Evolutionary conservation across 768 basidiomycete species (phyloP), one percentile per base, ranked within the genome.

Genomic region (Mycena pura): DNA sequence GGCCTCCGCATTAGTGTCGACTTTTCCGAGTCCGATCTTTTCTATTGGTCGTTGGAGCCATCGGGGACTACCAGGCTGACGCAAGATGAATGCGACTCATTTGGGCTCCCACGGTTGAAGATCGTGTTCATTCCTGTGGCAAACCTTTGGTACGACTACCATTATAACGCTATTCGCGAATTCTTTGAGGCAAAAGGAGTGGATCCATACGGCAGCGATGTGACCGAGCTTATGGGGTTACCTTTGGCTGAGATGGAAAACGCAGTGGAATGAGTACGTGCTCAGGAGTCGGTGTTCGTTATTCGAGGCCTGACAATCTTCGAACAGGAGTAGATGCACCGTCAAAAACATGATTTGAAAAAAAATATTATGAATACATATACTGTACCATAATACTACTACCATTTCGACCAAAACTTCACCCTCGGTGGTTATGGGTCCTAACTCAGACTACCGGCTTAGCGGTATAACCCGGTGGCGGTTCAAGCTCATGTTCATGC

Each of bases 81-180:
- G 1, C 29, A 17, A 6, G 43, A 34, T n/a, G 41, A 55, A 45
- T 55, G 43, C 21, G 53, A 55, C 17, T 24, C 15, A 8, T 15
- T 34, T 14, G 53, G 53, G 4, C 21, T 55, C 14, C 53, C 43
- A 6, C 28, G 58, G 24, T 31, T 27, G 22, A 6, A 21, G n/a
- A 45, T 45, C 4, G 6, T 4, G 8, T 38, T 29, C 10, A 0
- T 14, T 4, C 32, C 19, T 3, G 11, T 25, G 3, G 44, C 2
- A 14, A 52, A 11, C 7, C 6, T 29, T 21, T 60, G 58, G 58
- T 24, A 46, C 6, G 32, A 51, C 3, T 52, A 60, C 11, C 58
- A 60, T 8, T 60, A 60, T 17, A 40, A 39, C 5, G 43, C 58
- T 5, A 39, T 51, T 22, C 57, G 34, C 11, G 41, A 51, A 15